phyloP scores from a whole-genome alignment of 805 yeast species.

The Candida ascalaphidarum region DNA sequence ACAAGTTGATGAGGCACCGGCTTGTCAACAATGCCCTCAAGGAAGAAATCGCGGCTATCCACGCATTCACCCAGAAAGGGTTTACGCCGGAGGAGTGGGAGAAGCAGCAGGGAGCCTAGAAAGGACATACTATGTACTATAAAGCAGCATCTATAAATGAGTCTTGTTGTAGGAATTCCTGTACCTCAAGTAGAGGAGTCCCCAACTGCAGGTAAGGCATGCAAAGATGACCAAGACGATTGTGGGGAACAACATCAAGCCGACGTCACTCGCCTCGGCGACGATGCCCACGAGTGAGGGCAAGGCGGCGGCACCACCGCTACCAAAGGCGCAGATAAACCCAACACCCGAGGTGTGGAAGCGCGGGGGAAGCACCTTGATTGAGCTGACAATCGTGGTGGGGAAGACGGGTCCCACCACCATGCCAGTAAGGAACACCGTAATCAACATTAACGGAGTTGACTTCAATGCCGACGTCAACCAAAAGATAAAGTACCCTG shows the following conservation, averaged over 20 bases:
- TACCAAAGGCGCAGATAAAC: slow-evolving; percentile 69
- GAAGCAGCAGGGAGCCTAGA: slow-evolving; percentile 29
- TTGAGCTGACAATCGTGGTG: slow-evolving; percentile 56
- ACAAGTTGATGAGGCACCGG: slow-evolving; percentile 79
- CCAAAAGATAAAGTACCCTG: slow-evolving; percentile 21
- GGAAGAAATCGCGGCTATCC: slow-evolving; percentile 81
- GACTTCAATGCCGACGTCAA: slow-evolving; percentile 19
- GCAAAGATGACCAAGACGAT: slow-evolving; percentile 16
- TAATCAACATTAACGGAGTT: slow-evolving; percentile 12
- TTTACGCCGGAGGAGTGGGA: slow-evolving; percentile 87
- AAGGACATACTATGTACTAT: no score
- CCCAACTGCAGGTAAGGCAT: slow-evolving; percentile 19
- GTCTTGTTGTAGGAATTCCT: neutral
- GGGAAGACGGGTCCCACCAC: slow-evolving; percentile 55
- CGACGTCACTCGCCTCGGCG: slow-evolving; percentile 25
- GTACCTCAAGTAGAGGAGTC: slow-evolving; percentile 2
- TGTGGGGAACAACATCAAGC: slow-evolving; percentile 23
- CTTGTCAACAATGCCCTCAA: slow-evolving; percentile 71
- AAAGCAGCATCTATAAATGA: no score
- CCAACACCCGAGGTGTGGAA: slow-evolving; percentile 65
- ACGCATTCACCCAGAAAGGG: slow-evolving; percentile 90
- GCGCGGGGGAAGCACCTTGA: slow-evolving; percentile 52
- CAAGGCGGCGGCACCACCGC: slow-evolving; percentile 71
- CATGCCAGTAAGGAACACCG: slow-evolving; percentile 36
- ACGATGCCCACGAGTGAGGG: slow-evolving; percentile 57